Evolutionary conservation across 805 yeast genomes (phyloP).

Genomic region (Schizosaccharomyces lindneri): DNA sequence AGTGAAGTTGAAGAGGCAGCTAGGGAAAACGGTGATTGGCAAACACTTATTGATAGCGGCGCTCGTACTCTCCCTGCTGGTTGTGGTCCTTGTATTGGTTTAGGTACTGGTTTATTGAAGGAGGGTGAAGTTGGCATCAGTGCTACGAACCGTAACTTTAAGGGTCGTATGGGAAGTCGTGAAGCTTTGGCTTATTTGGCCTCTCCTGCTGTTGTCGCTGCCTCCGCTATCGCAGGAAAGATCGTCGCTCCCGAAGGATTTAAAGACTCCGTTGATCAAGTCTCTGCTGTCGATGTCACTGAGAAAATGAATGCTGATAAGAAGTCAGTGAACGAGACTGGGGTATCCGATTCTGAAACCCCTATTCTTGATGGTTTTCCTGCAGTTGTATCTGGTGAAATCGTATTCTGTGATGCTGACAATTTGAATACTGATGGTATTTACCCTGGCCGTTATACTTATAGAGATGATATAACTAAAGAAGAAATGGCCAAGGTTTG

Average conservation of each 20-base stretch:
- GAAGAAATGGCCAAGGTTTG: constrained; percentile 97
- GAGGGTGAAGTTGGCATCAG: constrained; percentile 96
- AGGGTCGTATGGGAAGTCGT: constrained; percentile 96
- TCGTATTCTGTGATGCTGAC: constrained; percentile 89
- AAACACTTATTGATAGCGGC: constrained; percentile 69
- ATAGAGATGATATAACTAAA: constrained; percentile 86
- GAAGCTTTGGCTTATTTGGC: constrained; percentile 91
- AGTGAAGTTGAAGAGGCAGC: constrained; percentile 84
- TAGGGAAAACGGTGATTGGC: constrained; percentile 79
- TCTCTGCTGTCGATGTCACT: constrained; percentile 7
- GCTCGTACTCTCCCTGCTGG: constrained; percentile 92
- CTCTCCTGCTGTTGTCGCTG: constrained; percentile 95
- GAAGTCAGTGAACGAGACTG: constrained; percentile 14
- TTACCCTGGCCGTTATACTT: constrained; percentile 95
- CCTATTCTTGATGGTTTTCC: constrained; percentile 83
- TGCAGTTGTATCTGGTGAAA: constrained; percentile 62
- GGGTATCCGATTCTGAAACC: constrained; percentile 23
- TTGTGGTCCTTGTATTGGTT: constrained; percentile 97
- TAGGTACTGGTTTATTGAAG: constrained; percentile 79
- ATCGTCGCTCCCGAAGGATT: constrained; percentile 76
- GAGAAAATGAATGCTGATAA: constrained; percentile 6
- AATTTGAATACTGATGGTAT: constrained; percentile 80
- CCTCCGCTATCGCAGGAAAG: constrained; percentile 85
- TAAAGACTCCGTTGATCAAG: constrained; percentile 20
- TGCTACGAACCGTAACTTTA: constrained; percentile 94